A percentile compares a stretch with the other conserved stretches of the same genome.
These are phyloP conservation scores for Suillus placidus DNA, from an alignment of 768 basidiomycete genomes.

Conservation along the genomic window DNA sequence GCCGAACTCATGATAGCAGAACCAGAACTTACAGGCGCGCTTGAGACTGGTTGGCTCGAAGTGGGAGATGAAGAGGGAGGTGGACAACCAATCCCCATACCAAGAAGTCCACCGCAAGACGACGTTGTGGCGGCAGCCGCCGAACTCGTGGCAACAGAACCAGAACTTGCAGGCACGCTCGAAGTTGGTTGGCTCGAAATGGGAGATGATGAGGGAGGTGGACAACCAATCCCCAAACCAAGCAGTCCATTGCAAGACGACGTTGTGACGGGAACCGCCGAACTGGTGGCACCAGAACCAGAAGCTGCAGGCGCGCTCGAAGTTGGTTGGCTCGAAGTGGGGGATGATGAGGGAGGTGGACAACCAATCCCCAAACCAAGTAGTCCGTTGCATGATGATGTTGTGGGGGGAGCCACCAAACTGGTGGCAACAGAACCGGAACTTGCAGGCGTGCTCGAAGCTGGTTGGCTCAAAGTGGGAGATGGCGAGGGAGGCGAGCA, in stretches of 20 bases:
- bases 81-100: slow-evolving; percentile 16
- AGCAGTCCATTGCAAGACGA: slow-evolving; percentile 16
- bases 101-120: slow-evolving; percentile 19
- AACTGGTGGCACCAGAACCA: background rate
- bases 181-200: slow-evolving; percentile 14
- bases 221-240: slow-evolving; percentile 18
- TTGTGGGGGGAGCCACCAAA: slow-evolving; percentile 9
- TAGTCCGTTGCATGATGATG: slow-evolving; percentile 5
- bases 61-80: background rate
- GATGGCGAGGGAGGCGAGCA: slow-evolving; percentile 17
- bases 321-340: slow-evolving; percentile 11
- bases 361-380: slow-evolving; percentile 21
- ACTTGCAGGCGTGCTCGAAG: background rate
- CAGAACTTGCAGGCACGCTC: slow-evolving; percentile 7
- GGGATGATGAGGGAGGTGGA: slow-evolving; percentile 4
- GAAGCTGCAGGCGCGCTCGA: slow-evolving; percentile 8
- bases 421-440: slow-evolving; percentile 8
- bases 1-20: background rate
- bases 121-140: slow-evolving; percentile 5
- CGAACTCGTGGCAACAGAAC: background rate
- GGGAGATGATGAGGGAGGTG: slow-evolving; percentile 8
- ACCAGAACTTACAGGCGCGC: background rate
- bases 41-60: background rate
- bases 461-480: slow-evolving; percentile 2
- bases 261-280: background rate